A percentile compares a stretch with the other conserved stretches of the same genome.
Evolutionary conservation across 2,329 filamentous ascomycete genomes (phyloP).

Genomic region (Talaromyces sp.): DNA sequence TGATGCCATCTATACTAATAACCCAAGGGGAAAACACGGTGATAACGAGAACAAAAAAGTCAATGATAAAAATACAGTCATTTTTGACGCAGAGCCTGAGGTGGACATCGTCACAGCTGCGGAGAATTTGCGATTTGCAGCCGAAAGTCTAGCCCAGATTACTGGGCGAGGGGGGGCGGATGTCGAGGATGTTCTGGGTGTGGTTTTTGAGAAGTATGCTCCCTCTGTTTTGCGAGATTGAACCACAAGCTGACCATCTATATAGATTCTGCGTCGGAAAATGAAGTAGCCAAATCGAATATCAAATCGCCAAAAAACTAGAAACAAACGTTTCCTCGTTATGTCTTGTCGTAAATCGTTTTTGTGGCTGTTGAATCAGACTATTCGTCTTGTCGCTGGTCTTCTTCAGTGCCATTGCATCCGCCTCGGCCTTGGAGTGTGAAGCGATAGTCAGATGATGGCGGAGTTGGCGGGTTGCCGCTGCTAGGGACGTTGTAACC

Average conservation of each 20-base stretch:
- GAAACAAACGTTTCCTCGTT: constrained; percentile 11
- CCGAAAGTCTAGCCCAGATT: constrained; percentile 75
- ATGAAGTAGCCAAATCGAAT: constrained; percentile 28
- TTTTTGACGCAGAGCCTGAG: constrained; percentile 24
- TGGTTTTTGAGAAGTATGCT: constrained; percentile 94
- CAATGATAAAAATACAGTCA: constrained; percentile 17
- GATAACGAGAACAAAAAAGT: constrained; percentile 10
- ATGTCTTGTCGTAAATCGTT: not conserved
- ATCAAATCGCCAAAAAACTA: not conserved
- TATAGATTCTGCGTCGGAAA: constrained; percentile 58
- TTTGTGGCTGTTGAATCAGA: not conserved
- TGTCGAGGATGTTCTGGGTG: constrained; percentile 91
- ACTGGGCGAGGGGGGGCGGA: constrained; percentile 86
- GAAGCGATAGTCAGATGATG: constrained; percentile 11
- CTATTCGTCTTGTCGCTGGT: constrained; percentile 16
- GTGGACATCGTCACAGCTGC: constrained; percentile 86
- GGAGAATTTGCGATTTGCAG: constrained; percentile 79
- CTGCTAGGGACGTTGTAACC: constrained; percentile 33
- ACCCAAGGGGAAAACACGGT: not conserved
- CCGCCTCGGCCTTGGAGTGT: constrained; percentile 23
- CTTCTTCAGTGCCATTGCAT: constrained; percentile 27
- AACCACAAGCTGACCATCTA: constrained; percentile 15
- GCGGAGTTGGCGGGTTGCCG: constrained; percentile 16
- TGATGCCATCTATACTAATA: constrained; percentile 14
- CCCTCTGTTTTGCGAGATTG: not conserved